These are phyloP conservation scores for Candida dubliniensis DNA, from an alignment of 1,139 yeast species.

Conservation along the genomic window DNA sequence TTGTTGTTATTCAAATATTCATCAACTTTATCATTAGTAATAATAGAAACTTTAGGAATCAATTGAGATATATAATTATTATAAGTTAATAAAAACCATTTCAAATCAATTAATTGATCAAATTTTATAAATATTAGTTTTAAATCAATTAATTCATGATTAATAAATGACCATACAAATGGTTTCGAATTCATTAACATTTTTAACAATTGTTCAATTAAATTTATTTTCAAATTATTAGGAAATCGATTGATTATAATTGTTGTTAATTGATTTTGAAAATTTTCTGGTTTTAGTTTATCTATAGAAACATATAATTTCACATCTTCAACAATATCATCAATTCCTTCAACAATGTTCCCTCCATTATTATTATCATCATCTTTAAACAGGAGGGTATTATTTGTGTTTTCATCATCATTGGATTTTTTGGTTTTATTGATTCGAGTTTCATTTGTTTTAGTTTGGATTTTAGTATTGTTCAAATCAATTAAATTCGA, in stretches of 20 bases:
- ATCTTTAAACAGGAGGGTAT: not conserved
- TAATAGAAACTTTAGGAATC: conserved; percentile 1
- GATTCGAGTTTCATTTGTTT: conserved; percentile 4
- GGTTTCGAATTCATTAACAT: conserved; percentile 11
- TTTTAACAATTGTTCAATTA: conserved; percentile 31
- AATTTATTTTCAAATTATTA: conserved; percentile 21
- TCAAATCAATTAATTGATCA: conserved; percentile 15
- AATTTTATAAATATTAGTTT: conserved; percentile 31
- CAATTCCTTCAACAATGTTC: not conserved
- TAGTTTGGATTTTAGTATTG: conserved; percentile 20
- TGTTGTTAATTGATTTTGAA: conserved; percentile 40
- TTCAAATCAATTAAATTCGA: conserved; percentile 23
- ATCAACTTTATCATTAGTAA: conserved; percentile 5
- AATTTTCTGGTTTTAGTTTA: conserved; percentile 28
- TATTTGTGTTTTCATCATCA: not conserved
- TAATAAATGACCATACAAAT: conserved; percentile 31
- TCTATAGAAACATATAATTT: conserved; percentile 23
- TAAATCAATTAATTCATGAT: conserved; percentile 27
- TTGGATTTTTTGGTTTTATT: not conserved
- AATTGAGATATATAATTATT: conserved; percentile 1
- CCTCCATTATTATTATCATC: not conserved
- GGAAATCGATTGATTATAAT: conserved; percentile 38
- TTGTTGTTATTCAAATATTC: not conserved
- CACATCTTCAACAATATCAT: conserved; percentile 14
- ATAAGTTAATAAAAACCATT: conserved; percentile 15